Evolutionary conservation across 768 basidiomycete genomes (phyloP), one percentile per base, ranked within the genome.

Genomic region (Candolleomyces eurysporus): DNA sequence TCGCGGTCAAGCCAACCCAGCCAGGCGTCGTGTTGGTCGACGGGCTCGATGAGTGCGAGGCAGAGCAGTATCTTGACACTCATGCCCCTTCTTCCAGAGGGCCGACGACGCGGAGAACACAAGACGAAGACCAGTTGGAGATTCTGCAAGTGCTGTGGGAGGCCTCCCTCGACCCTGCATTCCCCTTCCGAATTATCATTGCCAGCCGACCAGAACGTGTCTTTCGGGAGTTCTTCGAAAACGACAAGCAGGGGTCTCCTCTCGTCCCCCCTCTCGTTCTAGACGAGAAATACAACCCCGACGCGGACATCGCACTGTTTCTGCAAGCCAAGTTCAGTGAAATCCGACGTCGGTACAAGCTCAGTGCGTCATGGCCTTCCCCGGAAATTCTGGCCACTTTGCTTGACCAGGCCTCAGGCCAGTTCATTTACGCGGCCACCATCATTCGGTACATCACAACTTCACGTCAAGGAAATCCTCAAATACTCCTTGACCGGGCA

Each of bases 371-470:
- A 21, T 61, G 60, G 60, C 60, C 60, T 5, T 14, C 60, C 26
- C 30, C 56, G 14, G 54, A 56, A 6, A 30, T 11, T 3, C 46
- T 61, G 5, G 19, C 6, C 5, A 17, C 19, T 13, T 31, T 52
- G 8, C 6, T 52, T 13, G 10, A 8, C 7, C 36, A 45, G 8
- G 40, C 60, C 21, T 66, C 66, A 1, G 64, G 66, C 9, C 66
- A 67, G 42, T 65, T 63, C 48, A 63, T 67, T 16, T 62, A 65
- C 36, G 64, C 66, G 5, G 51, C 66, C 14, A 62, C 61, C 4
- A 62, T 65, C 17, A 59, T 60, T 11, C 57, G 56, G 9, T 67
- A 43, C 40, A 48, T 67, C 11, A 26, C 26, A 26, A 46, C 48
- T 19, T 30, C 45, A 32, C 52, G 57, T 13, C 39, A 22, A 11